A percentile compares a stretch with the other conserved stretches of the same genome.
These are phyloP conservation scores for Myxozyma neotropica DNA, from an alignment of 805 yeast genomes.

Conservation along the genomic window DNA sequence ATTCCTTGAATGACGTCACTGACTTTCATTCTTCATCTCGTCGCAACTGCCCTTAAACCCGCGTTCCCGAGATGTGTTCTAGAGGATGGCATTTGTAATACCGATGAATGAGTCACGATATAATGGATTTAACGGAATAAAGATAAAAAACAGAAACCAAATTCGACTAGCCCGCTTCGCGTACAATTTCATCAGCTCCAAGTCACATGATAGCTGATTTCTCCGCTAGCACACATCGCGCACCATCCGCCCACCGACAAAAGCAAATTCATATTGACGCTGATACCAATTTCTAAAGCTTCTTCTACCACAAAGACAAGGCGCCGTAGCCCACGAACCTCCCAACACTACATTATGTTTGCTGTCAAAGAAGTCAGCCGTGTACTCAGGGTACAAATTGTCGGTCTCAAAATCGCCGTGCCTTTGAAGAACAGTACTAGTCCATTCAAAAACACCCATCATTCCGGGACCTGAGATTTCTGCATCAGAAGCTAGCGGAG, in stretches of 20 bases:
- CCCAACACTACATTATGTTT: constrained; percentile 37
- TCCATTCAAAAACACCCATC: constrained; percentile 37
- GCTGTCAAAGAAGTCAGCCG: constrained; percentile 36
- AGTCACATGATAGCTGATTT: not conserved
- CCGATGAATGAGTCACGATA: no score
- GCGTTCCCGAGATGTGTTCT: no score
- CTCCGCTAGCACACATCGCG: constrained; percentile 3
- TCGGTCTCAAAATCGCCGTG: constrained; percentile 26
- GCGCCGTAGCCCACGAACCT: constrained; percentile 36
- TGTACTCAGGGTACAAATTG: constrained; percentile 34
- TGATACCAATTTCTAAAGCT: constrained; percentile 37
- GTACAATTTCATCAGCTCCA: no score
- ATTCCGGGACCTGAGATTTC: constrained; percentile 26
- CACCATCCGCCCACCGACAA: constrained; percentile 35
- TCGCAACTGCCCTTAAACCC: not conserved
- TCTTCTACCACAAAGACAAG: constrained; percentile 29
- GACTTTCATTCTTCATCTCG: no score
- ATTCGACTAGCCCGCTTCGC: no score
- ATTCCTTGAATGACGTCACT: not conserved
- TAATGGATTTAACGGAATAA: no score
- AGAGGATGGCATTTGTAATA: no score
- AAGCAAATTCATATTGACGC: constrained; percentile 32
- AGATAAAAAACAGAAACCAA: no score
- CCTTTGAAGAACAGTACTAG: constrained; percentile 24
- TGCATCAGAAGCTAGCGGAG: not conserved